A percentile compares a stretch with the other conserved stretches of the same genome.
Evolutionary conservation across 2,329 filamentous ascomycete species (phyloP).

Genomic region (Alternaria ventricosa): DNA sequence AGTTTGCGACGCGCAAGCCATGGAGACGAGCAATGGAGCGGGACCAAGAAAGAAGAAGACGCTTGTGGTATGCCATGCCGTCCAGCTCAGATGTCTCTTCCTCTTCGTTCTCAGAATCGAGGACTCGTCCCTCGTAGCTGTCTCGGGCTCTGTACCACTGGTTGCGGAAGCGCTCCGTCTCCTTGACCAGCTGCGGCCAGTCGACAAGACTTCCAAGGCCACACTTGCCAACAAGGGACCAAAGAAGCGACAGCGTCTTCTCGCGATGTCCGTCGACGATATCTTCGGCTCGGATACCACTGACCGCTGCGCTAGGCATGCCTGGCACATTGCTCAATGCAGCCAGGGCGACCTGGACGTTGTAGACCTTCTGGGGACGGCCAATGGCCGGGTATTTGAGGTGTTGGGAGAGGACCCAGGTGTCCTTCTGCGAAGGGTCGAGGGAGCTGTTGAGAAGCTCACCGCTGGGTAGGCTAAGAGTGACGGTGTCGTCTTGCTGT

Average conservation of each 20-base stretch:
- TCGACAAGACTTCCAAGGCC: slow-evolving; percentile 63
- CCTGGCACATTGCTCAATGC: slow-evolving; percentile 57
- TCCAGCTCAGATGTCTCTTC: slow-evolving; percentile 28
- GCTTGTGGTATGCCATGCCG: slow-evolving; percentile 44
- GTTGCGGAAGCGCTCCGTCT: slow-evolving; percentile 55
- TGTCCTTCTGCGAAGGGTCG: slow-evolving; percentile 43
- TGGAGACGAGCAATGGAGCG: slow-evolving; percentile 56
- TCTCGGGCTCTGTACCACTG: slow-evolving; percentile 39
- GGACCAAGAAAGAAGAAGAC: slow-evolving; percentile 64
- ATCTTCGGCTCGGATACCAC: slow-evolving; percentile 60
- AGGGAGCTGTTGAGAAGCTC: slow-evolving; percentile 51
- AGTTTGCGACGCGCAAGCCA: slow-evolving; percentile 57
- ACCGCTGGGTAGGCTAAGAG: slow-evolving; percentile 54
- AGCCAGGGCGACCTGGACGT: slow-evolving; percentile 64
- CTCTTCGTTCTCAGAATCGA: slow-evolving; percentile 41
- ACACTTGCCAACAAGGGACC: slow-evolving; percentile 65
- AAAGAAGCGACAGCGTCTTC: slow-evolving; percentile 67
- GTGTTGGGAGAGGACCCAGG: slow-evolving; percentile 61
- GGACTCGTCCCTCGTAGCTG: slow-evolving; percentile 38
- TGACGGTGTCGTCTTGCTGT: slow-evolving; percentile 50
- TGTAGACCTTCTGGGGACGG: slow-evolving; percentile 64
- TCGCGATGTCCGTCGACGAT: slow-evolving; percentile 70
- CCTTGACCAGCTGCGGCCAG: slow-evolving; percentile 60
- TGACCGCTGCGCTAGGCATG: slow-evolving; percentile 49
- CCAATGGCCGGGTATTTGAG: slow-evolving; percentile 64